These are phyloP conservation scores for Bryoerythrophyllum caledonicum DNA, from an alignment of 225 moss, liverwort and hornwort genomes.

Conservation along the genomic window DNA sequence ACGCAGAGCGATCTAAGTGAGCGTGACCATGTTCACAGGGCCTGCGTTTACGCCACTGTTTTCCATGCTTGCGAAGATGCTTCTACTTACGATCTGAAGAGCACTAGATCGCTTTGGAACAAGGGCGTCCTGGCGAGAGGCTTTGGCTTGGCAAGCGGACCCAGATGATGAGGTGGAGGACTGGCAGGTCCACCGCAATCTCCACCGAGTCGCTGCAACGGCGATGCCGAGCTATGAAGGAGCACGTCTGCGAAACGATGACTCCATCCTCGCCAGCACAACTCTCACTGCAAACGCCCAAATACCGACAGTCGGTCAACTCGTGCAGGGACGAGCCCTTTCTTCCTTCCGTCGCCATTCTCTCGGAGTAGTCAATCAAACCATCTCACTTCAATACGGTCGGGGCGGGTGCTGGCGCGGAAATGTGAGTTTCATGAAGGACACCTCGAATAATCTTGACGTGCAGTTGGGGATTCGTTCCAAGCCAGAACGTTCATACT, in stretches of 20 bases:
- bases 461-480: too few relatives aligned
- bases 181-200: too few relatives aligned
- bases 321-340: background rate
- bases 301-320: background rate
- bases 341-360: background rate
- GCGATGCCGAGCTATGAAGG: background rate
- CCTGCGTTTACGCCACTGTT: background rate
- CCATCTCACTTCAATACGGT: accelerated
- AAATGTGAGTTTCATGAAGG: too few relatives aligned
- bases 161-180: background rate
- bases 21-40: background rate
- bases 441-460: too few relatives aligned
- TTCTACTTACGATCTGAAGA: background rate
- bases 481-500: too few relatives aligned
- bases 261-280: background rate
- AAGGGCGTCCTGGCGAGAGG: background rate
- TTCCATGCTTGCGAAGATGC: background rate
- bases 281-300: background rate
- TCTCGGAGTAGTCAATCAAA: accelerated
- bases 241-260: background rate
- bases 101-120: background rate
- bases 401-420: accelerated
- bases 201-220: background rate
- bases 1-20: background rate
- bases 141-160: background rate